A percentile compares a stretch with the other conserved stretches of the same genome.
Evolutionary conservation across 441 rosid species (phyloP).

Genomic region (Erodium moschatum): DNA sequence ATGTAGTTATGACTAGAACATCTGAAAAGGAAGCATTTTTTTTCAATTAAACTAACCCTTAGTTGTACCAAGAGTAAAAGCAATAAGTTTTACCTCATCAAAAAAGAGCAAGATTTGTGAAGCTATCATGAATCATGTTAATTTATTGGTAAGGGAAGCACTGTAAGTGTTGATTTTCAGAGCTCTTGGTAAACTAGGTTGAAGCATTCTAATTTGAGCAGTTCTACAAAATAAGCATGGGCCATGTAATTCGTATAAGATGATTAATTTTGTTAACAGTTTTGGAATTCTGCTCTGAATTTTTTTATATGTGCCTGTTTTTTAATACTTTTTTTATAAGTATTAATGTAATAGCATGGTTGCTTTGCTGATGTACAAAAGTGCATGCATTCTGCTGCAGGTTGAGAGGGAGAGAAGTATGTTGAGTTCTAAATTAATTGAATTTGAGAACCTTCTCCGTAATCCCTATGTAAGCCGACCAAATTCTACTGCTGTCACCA

Average conservation of each 20-base stretch:
- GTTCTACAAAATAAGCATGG: background rate
- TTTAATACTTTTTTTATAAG: too few relatives aligned
- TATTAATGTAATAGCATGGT: background rate
- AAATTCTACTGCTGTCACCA: conserved; percentile 22
- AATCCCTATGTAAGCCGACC: conserved; percentile 43
- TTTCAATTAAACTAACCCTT: too few relatives aligned
- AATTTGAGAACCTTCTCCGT: conserved; percentile 57
- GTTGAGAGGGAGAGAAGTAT: conserved; percentile 73
- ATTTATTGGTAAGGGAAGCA: too few relatives aligned
- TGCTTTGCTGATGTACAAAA: conserved; percentile 10
- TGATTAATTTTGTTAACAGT: background rate
- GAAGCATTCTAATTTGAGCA: background rate
- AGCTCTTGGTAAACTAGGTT: background rate
- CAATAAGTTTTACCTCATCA: too few relatives aligned
- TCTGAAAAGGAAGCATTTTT: too few relatives aligned
- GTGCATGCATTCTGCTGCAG: conserved; percentile 31
- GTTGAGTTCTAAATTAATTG: conserved; percentile 51
- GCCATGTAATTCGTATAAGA: background rate
- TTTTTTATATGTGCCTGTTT: too few relatives aligned
- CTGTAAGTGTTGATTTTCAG: background rate
- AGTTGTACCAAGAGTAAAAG: too few relatives aligned
- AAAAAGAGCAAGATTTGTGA: too few relatives aligned
- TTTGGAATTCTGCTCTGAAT: background rate
- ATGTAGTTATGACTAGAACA: too few relatives aligned
- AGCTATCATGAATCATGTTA: too few relatives aligned